Evolutionary conservation across 352 stramenopile genomes (phyloP).

Genomic region (Phytophthora ramorum): DNA sequence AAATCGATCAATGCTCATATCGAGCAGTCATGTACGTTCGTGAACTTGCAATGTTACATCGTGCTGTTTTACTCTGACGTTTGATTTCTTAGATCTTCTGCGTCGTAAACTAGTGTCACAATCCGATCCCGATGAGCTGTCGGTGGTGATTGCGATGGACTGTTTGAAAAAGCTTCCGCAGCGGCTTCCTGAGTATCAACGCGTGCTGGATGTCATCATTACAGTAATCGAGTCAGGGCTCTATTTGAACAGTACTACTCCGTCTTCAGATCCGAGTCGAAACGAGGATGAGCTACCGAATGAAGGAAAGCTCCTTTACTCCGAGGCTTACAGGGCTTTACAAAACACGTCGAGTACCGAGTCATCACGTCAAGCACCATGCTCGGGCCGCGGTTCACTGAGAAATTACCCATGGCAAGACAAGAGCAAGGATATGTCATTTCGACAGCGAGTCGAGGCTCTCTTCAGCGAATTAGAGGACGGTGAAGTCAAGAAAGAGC

Average conservation of each 20-base stretch:
- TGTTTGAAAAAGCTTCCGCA: slow-evolving; percentile 68
- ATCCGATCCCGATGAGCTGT: slow-evolving; percentile 54
- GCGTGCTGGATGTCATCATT: slow-evolving; percentile 63
- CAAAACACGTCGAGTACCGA: slow-evolving; percentile 2
- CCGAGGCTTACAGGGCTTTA: slow-evolving; percentile 49
- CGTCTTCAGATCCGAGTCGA: slow-evolving; percentile 10
- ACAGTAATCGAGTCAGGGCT: slow-evolving; percentile 59
- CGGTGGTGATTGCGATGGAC: slow-evolving; percentile 73
- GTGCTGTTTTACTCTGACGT: background rate
- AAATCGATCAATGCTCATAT: slow-evolving; percentile 71
- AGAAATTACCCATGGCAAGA: slow-evolving; percentile 14
- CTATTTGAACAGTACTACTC: slow-evolving; percentile 26
- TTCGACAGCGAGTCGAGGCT: slow-evolving; percentile 37
- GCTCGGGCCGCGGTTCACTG: slow-evolving; percentile 6
- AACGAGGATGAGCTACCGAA: slow-evolving; percentile 9
- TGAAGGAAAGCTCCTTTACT: slow-evolving; percentile 46
- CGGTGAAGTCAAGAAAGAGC: slow-evolving; percentile 44
- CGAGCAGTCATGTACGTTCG: slow-evolving; percentile 67
- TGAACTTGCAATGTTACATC: background rate
- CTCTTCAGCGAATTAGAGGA: slow-evolving; percentile 40
- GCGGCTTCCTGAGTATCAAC: slow-evolving; percentile 65
- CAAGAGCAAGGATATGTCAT: slow-evolving; percentile 20
- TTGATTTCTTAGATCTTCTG: slow-evolving; percentile 56
- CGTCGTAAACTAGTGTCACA: slow-evolving; percentile 54
- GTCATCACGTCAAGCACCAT: slow-evolving; percentile 7